Conservation (phyloP, 2,329 filamentous ascomycete species). For the Aspergillus spinulosporus region DNA sequence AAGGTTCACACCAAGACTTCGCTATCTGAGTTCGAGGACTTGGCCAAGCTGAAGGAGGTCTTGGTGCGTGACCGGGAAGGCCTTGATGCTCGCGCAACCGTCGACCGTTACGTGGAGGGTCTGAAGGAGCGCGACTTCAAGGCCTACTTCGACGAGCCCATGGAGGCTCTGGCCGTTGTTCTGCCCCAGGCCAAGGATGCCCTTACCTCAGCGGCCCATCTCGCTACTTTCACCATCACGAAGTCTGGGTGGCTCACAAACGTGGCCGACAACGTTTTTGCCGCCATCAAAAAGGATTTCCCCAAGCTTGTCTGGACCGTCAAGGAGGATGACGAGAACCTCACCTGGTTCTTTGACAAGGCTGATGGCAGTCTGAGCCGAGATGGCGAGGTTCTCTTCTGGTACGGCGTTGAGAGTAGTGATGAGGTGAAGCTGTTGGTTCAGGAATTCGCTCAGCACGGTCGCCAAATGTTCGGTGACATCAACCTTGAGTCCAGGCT, state of each 20-base stretch:
- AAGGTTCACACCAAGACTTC: conserved; percentile 76
- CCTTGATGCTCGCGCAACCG: conserved; percentile 76
- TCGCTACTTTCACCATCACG: conserved; percentile 89
- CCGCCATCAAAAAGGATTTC: conserved; percentile 89
- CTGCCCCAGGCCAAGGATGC: conserved; percentile 66
- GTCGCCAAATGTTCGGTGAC: conserved; percentile 83
- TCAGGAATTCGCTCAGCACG: conserved; percentile 79
- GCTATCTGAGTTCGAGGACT: conserved; percentile 72
- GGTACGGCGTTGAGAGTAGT: conserved; percentile 83
- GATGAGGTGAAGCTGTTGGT: conserved; percentile 81
- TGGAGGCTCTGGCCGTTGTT: conserved; percentile 90
- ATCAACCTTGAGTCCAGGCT: conserved; percentile 86
- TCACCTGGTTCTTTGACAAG: conserved; percentile 98
- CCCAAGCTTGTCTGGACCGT: conserved; percentile 95
- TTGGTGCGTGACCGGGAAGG: conserved; percentile 79
- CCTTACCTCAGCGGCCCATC: conserved; percentile 67
- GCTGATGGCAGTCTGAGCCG: conserved; percentile 86
- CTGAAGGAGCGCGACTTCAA: conserved; percentile 78
- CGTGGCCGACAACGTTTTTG: conserved; percentile 91
- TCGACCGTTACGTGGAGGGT: conserved; percentile 81
- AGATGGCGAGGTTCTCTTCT: conserved; percentile 89
- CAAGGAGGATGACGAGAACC: conserved; percentile 90
- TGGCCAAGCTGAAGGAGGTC: conserved; percentile 75
- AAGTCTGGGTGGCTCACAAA: conserved; percentile 94
- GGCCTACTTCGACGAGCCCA: conserved; percentile 89